Evolutionary conservation across 192 early-diverging fungal species (phyloP).

Genomic region (Entomortierella lignicola): DNA sequence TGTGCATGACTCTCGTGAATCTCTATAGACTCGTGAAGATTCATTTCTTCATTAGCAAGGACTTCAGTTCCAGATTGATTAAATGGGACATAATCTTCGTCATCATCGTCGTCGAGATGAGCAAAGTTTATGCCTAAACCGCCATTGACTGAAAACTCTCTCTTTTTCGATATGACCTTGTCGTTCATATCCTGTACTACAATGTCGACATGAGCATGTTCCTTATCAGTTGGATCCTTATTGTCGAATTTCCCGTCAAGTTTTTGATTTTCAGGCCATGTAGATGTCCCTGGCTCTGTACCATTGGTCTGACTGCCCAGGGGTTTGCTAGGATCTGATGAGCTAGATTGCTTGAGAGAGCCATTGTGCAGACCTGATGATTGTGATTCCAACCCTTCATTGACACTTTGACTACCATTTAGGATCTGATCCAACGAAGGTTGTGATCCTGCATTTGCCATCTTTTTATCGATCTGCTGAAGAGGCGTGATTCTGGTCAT

Average conservation of each 20-base stretch:
- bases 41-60: conserved; percentile 36
- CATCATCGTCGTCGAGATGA: conserved; percentile 5
- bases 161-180: conserved; percentile 9
- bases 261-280: neutral
- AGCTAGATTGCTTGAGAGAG: no score
- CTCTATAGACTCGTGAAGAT: conserved; percentile 30
- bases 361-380: neutral
- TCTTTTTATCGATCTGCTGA: neutral
- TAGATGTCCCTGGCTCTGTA: no score
- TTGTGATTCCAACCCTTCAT: neutral
- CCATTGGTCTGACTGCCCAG: no score
- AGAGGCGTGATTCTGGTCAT: conserved; percentile 22
- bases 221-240: conserved; percentile 6
- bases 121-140: neutral
- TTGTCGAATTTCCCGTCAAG: neutral
- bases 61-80: conserved; percentile 16
- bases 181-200: conserved; percentile 43
- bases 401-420: conserved; percentile 1
- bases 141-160: neutral
- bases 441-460: neutral
- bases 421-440: conserved; percentile 38
- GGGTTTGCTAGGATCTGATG: no score
- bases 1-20: conserved; percentile 37
- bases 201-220: conserved; percentile 46
- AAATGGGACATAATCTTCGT: conserved; percentile 18